Base-by-base conservation (phyloP, 371 early-diverging fungal genomes). In the Mucor racemosus region DNA sequence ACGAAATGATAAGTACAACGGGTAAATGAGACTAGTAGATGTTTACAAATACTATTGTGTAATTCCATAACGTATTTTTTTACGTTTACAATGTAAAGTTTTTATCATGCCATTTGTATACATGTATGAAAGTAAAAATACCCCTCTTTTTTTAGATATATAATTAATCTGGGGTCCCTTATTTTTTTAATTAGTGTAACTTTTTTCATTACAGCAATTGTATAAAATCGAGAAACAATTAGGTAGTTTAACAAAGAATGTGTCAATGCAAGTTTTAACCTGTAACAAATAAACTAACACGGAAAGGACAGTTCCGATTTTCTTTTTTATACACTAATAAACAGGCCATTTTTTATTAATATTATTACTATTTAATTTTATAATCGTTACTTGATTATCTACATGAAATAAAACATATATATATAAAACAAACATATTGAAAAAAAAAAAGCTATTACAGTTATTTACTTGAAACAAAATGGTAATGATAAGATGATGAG, bases 151-250 rank as follows among this genome's bases (percentile, higher is more conserved):
- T 50, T 50, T 50, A 50, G 21, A 50, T 50, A 19, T 26, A 26
- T 44, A 50, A 26, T 50, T 26, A 26, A 26, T 21, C n/a, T 26
- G 50, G 50, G 50, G 21, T 50, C 50, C 26, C 9, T 5, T 38
- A 3, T 38, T 38, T 38, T 38, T 50, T 50, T 50, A 50, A 21
- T 50, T 50, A 50, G 50, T 50, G 50, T 50, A 50, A 50, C 50
- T 50, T 19, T 19, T 7, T 19, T 48, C 0, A 21, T 50, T 50
- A n/a, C 44, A 44, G 17, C 15, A 44, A 44, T 26, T 26, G 26
- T 17, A 44, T 44, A 44, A 17, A 44, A 44, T 17, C 17, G 17
- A 44, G 17, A 44, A 44, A n/a, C 7, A 7, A 7, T 50, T 50
- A 21, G 50, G 26, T 7, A 50, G 50, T 6, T 50, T 50, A 50